phyloP scores from a whole-genome alignment of 2,329 filamentous ascomycete species.

The Penicillium sp. region DNA sequence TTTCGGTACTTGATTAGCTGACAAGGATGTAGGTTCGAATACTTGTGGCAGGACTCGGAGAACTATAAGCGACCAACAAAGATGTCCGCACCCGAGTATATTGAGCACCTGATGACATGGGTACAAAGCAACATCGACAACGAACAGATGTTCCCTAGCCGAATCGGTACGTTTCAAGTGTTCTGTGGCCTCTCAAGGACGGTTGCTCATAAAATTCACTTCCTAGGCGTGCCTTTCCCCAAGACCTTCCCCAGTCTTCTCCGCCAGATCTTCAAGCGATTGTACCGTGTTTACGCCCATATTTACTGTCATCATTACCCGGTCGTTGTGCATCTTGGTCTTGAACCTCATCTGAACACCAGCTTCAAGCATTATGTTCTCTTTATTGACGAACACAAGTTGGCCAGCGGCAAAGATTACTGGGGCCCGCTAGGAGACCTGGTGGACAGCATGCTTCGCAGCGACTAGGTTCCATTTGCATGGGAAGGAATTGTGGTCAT shows the following conservation, averaged over 20 bases:
- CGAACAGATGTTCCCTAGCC: constrained; percentile 89
- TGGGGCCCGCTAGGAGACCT: constrained; percentile 94
- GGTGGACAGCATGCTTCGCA: constrained; percentile 96
- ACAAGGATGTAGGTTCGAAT: constrained; percentile 72
- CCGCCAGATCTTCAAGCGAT: constrained; percentile 95
- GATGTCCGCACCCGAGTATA: constrained; percentile 95
- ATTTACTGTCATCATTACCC: constrained; percentile 99
- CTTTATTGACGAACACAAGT: constrained; percentile 93
- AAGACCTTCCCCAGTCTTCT: constrained; percentile 86
- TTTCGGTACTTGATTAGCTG: constrained; percentile 1
- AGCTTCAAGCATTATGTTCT: constrained; percentile 99
- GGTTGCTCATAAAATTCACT: neutral
- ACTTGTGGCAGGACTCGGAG: constrained; percentile 96
- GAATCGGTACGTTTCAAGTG: constrained; percentile 63
- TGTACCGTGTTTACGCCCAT: constrained; percentile 98
- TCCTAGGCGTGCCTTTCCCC: constrained; percentile 81
- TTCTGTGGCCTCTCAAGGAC: neutral
- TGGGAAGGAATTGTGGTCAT: constrained; percentile 1
- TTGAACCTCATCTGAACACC: constrained; percentile 97
- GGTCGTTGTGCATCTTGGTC: constrained; percentile 87
- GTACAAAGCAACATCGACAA: constrained; percentile 95
- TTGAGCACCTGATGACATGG: constrained; percentile 97
- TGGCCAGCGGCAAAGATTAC: constrained; percentile 93
- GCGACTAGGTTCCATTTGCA: constrained; percentile 60
- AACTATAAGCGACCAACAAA: constrained; percentile 95